Evolutionary conservation across 1,139 yeast genomes (phyloP), one percentile per base, ranked within the genome.

Genomic region (Protomyces arabidopsidicola): DNA sequence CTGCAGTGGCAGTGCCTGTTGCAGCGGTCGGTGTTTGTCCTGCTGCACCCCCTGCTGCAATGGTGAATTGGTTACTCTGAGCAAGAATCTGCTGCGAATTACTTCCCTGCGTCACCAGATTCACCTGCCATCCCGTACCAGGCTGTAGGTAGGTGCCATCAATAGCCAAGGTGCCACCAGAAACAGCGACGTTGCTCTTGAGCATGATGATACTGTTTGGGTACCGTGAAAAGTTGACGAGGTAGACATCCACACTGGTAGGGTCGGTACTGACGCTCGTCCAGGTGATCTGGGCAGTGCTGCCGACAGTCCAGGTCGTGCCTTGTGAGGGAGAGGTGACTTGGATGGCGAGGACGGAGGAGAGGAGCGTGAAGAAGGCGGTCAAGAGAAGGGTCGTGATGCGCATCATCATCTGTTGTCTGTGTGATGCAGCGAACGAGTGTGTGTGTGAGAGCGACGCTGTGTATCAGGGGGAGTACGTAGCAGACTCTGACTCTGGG

Each of bases 11-110:
- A 4, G 48, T 42, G 8, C 24, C 12, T 10, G 48, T 42, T 6
- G 22, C 20, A 38, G 18, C 42, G 2, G 48, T 18, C 48, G 48
- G 48, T 16, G 48, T 18, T 5, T 16, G 24, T 1, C 48, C 48
- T 6, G 20, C 48, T 18, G 48, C 48, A 18, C 57, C 42, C 5
- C 52, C 54, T 16, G 48, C 63, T 27, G 35, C 54, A 31, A 60
- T 53, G 10, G 58, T 45, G 52, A 60, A 60, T 38, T 45, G 58
- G 58, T 54, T 48, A n/a, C 53, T 42, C 42, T 60, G 63, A 1
- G 63, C 63, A 31, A 53, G 52, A n/a, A 60, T 60, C 63, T 60
- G 63, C 27, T 54, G 36, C 16, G 62, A 38, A 42, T 53, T 45
- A 18, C 35, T 54, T 45, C 52, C 58, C n/a, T 8, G 53, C 3